phyloP scores from a whole-genome alignment of 2,329 filamentous ascomycete species.

The Coniochaeta hoffmannii region DNA sequence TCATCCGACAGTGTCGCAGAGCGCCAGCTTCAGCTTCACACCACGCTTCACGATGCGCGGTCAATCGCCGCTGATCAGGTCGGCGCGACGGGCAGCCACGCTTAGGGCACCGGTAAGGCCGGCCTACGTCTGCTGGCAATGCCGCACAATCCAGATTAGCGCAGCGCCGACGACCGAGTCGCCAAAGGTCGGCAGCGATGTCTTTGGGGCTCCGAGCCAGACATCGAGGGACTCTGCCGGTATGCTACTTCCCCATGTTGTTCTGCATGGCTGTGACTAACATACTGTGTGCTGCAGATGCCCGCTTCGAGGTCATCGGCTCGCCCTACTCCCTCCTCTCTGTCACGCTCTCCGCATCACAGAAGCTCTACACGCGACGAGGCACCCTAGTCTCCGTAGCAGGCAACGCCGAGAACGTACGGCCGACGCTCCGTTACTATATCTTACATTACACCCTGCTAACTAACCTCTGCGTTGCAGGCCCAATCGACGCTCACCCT shows the following conservation, averaged over 20 bases:
- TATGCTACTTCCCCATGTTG: slow-evolving; percentile 19
- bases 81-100: slow-evolving; percentile 23
- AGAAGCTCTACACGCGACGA: slow-evolving; percentile 84
- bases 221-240: slow-evolving; percentile 42
- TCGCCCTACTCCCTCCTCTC: slow-evolving; percentile 90
- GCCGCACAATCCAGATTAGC: slow-evolving; percentile 56
- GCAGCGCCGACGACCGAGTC: slow-evolving; percentile 51
- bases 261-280: slow-evolving; percentile 3
- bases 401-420: slow-evolving; percentile 84
- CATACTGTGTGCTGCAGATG: slow-evolving; percentile 51
- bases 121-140: slow-evolving; percentile 44
- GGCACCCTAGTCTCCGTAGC: slow-evolving; percentile 86
- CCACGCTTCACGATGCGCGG: slow-evolving; percentile 31
- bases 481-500: slow-evolving; percentile 83
- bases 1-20: neutral
- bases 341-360: slow-evolving; percentile 85
- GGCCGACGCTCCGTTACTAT: slow-evolving; percentile 13
- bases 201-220: slow-evolving; percentile 43
- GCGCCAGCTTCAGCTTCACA: neutral
- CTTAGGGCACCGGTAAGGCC: slow-evolving; percentile 12
- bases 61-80: slow-evolving; percentile 30
- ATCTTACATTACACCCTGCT: neutral
- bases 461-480: slow-evolving; percentile 32
- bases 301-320: slow-evolving; percentile 88
- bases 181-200: slow-evolving; percentile 42